Evolutionary conservation across 208 protist species (phyloP).

Genomic region (Naegleria gruberi): DNA sequence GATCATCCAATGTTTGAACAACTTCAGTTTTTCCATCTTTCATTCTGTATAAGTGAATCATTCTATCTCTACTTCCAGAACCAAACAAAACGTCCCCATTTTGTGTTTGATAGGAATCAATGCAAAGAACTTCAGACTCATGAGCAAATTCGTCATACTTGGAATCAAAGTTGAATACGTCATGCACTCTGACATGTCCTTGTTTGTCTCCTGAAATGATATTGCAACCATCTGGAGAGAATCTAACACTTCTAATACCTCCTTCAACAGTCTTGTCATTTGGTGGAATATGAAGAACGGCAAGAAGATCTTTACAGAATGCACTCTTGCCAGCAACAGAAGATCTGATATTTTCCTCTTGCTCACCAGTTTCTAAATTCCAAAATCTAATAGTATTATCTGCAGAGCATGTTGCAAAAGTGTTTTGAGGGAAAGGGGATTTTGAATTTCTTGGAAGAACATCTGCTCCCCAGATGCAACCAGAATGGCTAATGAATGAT

Average conservation of each 20-base stretch:
- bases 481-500: slow-evolving; percentile 24
- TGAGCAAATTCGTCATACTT: neutral
- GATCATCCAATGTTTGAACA: slow-evolving; percentile 30
- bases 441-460: slow-evolving; percentile 7
- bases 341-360: neutral
- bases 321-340: neutral
- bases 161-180: neutral
- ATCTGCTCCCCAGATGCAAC: slow-evolving; percentile 33
- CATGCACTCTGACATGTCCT: slow-evolving; percentile 24
- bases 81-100: slow-evolving; percentile 1
- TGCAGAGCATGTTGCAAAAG: slow-evolving; percentile 33
- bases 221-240: slow-evolving; percentile 24
- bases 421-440: neutral
- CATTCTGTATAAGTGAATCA: slow-evolving; percentile 29
- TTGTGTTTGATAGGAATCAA: slow-evolving; percentile 18
- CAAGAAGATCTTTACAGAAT: slow-evolving; percentile 20
- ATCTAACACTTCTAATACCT: slow-evolving; percentile 30
- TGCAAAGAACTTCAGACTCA: slow-evolving; percentile 28
- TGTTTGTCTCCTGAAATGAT: slow-evolving; percentile 31
- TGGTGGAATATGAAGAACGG: neutral
- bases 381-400: slow-evolving; percentile 37
- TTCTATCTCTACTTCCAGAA: slow-evolving; percentile 21
- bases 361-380: slow-evolving; percentile 17
- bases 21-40: neutral
- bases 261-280: neutral